A percentile compares a stretch with the other conserved stretches of the same genome.
Evolutionary conservation across 768 basidiomycete species (phyloP).

Genomic region (Chalciporus pseudorubinellus): DNA sequence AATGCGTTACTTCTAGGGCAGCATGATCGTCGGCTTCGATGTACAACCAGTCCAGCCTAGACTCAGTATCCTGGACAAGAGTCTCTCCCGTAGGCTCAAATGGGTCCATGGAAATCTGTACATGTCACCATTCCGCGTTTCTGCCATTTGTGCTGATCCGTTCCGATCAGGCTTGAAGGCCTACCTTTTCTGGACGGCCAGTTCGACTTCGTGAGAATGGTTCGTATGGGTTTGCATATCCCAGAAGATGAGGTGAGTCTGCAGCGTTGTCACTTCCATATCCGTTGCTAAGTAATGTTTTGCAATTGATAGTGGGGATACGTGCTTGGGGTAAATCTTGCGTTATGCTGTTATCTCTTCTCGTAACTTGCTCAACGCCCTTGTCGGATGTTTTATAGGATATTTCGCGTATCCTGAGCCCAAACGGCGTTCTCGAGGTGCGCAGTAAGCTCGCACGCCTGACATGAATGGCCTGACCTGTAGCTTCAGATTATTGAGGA

Average conservation of each 20-base stretch:
- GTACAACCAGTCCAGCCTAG: conserved; percentile 53
- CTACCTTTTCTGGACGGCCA: conserved; percentile 55
- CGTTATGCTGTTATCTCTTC: conserved; percentile 6
- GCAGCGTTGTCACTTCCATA: background rate
- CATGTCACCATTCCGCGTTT: conserved; percentile 16
- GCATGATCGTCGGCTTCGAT: conserved; percentile 60
- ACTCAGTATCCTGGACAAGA: conserved; percentile 34
- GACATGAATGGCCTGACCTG: conserved; percentile 5
- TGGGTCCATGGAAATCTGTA: conserved; percentile 74
- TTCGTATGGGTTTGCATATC: conserved; percentile 61
- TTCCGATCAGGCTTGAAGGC: conserved; percentile 52
- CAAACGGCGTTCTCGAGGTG: conserved; percentile 65
- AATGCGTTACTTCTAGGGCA: conserved; percentile 38
- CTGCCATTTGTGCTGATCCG: conserved; percentile 5
- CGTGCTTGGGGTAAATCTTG: conserved; percentile 53
- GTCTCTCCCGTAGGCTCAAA: conserved; percentile 48
- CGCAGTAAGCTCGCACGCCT: conserved; percentile 10
- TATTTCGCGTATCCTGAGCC: conserved; percentile 61
- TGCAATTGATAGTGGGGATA: conserved; percentile 52
- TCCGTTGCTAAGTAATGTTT: conserved; percentile 19
- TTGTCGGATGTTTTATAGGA: conserved; percentile 43
- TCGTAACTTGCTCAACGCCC: conserved; percentile 15
- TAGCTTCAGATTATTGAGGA: conserved; percentile 65
- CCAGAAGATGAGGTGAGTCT: conserved; percentile 66
- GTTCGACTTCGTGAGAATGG: conserved; percentile 68